A percentile compares a stretch with the other conserved stretches of the same genome.
These are phyloP conservation scores for Eutrema japonicum DNA, from an alignment of 345 rosid genomes.

Conservation along the genomic window DNA sequence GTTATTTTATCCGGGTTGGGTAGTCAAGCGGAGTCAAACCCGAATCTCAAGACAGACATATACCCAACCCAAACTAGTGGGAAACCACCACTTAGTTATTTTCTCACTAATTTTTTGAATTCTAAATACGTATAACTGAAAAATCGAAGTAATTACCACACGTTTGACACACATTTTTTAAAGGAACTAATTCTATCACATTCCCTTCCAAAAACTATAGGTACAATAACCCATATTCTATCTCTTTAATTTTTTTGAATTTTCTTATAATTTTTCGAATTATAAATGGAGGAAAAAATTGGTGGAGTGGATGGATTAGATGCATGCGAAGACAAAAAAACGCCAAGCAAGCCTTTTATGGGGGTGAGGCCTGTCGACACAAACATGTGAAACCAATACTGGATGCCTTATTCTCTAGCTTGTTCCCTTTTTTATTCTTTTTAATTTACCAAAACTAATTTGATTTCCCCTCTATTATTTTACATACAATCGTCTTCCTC, in stretches of 20 bases:
- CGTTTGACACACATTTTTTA: background rate
- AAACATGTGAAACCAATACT: slow-evolving; percentile 45
- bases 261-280: background rate
- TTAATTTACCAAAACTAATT: slow-evolving; percentile 10
- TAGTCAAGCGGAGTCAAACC: too few relatives aligned
- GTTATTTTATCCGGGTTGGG: too few relatives aligned
- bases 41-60: too few relatives aligned
- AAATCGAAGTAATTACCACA: background rate
- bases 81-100: too few relatives aligned
- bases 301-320: slow-evolving; percentile 34
- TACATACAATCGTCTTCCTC: slow-evolving; percentile 22
- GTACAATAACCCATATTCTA: slow-evolving; percentile 15
- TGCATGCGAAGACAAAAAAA: slow-evolving; percentile 36
- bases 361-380: slow-evolving; percentile 44
- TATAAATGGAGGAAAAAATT: slow-evolving; percentile 13
- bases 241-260: background rate
- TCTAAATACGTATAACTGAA: too few relatives aligned
- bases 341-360: slow-evolving; percentile 33
- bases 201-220: background rate
- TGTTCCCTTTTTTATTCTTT: background rate
- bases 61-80: too few relatives aligned
- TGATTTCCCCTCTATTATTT: slow-evolving; percentile 17
- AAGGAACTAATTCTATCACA: background rate
- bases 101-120: too few relatives aligned
- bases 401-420: slow-evolving; percentile 37